Conservation (phyloP, 768 basidiomycete species). For the Crucibulum laeve region DNA sequence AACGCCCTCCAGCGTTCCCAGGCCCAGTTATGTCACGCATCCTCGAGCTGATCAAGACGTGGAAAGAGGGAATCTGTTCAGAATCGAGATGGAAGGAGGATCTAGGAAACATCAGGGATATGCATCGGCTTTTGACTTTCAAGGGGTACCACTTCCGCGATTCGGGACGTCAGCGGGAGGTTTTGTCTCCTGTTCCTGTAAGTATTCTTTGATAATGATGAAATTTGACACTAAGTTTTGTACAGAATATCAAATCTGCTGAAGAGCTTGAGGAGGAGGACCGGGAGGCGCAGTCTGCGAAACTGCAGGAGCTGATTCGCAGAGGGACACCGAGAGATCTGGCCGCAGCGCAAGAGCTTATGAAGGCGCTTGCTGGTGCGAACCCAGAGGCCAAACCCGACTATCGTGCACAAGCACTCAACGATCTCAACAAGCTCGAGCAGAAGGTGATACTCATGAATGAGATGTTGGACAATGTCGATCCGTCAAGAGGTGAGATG, state of each 20-base stretch:
- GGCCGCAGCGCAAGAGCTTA: conserved; percentile 92
- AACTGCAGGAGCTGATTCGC: conserved; percentile 97
- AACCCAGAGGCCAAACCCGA: conserved; percentile 94
- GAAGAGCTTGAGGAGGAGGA: conserved; percentile 97
- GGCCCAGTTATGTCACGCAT: conserved; percentile 94
- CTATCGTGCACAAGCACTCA: conserved; percentile 84
- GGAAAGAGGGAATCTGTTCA: conserved; percentile 91
- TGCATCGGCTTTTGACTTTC: conserved; percentile 91
- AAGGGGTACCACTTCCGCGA: conserved; percentile 87
- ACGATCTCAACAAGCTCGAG: conserved; percentile 91
- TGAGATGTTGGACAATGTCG: conserved; percentile 94
- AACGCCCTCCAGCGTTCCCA: conserved; percentile 93
- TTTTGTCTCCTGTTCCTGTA: conserved; percentile 37
- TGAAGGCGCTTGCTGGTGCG: conserved; percentile 93
- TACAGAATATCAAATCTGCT: conserved; percentile 86
- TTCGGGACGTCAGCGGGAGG: conserved; percentile 23
- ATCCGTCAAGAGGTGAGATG: conserved; percentile 62
- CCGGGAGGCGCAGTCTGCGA: conserved; percentile 90
- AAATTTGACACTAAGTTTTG: background rate
- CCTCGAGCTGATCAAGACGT: conserved; percentile 85
- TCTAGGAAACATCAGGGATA: conserved; percentile 94
- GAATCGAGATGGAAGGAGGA: conserved; percentile 95
- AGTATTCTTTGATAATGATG: conserved; percentile 11
- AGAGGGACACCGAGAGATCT: conserved; percentile 94
- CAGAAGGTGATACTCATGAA: conserved; percentile 93